phyloP scores from a whole-genome alignment of 805 yeast genomes.

The Yarrowia bubula region DNA sequence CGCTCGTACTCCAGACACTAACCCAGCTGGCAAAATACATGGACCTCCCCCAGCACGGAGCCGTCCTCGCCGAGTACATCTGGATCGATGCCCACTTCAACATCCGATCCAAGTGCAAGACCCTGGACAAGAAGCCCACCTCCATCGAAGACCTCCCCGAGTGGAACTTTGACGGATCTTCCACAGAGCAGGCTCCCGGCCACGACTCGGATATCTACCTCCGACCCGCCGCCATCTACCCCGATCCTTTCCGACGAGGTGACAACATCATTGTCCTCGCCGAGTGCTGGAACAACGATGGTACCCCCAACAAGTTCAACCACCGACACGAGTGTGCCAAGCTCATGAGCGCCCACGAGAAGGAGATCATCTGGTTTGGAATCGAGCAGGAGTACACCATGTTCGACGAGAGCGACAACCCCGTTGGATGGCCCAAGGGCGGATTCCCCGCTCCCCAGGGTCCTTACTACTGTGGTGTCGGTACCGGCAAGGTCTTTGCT shows the following conservation, averaged over 20 bases:
- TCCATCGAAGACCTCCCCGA: slow-evolving; percentile 88
- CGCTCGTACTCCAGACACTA: neutral
- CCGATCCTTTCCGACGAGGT: slow-evolving; percentile 97
- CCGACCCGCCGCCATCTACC: slow-evolving; percentile 92
- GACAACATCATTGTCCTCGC: slow-evolving; percentile 93
- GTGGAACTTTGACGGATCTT: slow-evolving; percentile 99
- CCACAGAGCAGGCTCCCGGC: slow-evolving; percentile 98
- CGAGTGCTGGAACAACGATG: slow-evolving; percentile 98
- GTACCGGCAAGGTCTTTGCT: slow-evolving; percentile 96
- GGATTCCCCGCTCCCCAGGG: slow-evolving; percentile 99
- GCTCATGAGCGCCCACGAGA: slow-evolving; percentile 87
- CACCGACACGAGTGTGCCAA: slow-evolving; percentile 97
- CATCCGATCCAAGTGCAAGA: slow-evolving; percentile 91
- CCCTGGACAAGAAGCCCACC: slow-evolving; percentile 65
- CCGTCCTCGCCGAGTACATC: slow-evolving; percentile 90
- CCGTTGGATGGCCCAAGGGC: slow-evolving; percentile 99
- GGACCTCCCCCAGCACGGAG: slow-evolving; percentile 80
- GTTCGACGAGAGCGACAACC: slow-evolving; percentile 84
- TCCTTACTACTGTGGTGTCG: slow-evolving; percentile 99
- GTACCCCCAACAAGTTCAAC: slow-evolving; percentile 98
- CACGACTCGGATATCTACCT: slow-evolving; percentile 92
- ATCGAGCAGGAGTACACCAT: slow-evolving; percentile 98
- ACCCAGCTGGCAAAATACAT: slow-evolving; percentile 55
- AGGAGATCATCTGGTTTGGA: slow-evolving; percentile 92
- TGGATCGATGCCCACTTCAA: slow-evolving; percentile 95